Evolutionary conservation across 2,329 filamentous ascomycete genomes (phyloP).

Genomic region (Elsinoe australis): DNA sequence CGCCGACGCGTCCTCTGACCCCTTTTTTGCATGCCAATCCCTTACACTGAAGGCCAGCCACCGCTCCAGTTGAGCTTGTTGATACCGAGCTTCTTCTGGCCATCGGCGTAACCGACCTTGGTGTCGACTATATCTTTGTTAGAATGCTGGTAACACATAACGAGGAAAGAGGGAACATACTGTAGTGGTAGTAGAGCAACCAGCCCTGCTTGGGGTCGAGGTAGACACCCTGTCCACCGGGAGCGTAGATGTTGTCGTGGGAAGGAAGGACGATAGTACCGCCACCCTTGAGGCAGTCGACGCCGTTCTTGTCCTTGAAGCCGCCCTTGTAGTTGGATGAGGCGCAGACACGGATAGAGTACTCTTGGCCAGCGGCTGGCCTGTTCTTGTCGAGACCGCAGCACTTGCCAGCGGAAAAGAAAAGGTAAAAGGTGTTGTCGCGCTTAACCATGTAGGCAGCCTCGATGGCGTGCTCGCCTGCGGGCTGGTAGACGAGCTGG

Average conservation of each 20-base stretch:
- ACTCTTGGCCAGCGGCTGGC: constrained; percentile 53
- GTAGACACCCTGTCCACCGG: constrained; percentile 57
- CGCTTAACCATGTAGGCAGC: constrained; percentile 50
- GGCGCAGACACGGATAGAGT: constrained; percentile 59
- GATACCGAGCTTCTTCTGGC: constrained; percentile 19
- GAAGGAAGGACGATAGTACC: constrained; percentile 55
- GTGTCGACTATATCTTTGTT: constrained; percentile 37
- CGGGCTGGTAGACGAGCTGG: constrained; percentile 49
- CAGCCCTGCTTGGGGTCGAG: constrained; percentile 44
- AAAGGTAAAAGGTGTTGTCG: constrained; percentile 55
- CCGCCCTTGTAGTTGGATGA: constrained; percentile 44
- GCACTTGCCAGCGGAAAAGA: constrained; percentile 55
- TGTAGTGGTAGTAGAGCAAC: constrained; percentile 57
- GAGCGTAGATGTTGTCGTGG: constrained; percentile 55
- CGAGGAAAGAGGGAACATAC: neutral
- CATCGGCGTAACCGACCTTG: constrained; percentile 45
- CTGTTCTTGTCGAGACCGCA: constrained; percentile 49
- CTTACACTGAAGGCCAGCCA: constrained; percentile 20
- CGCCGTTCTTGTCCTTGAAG: constrained; percentile 52
- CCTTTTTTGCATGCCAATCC: too few species aligned
- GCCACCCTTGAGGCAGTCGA: constrained; percentile 48
- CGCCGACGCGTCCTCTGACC: too few species aligned
- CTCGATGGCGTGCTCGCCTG: constrained; percentile 48
- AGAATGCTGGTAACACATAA: too few species aligned
- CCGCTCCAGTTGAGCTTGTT: constrained; percentile 20